Conservation (phyloP, 2,329 filamentous ascomycete genomes). For the Domatiomyces globalis region DNA sequence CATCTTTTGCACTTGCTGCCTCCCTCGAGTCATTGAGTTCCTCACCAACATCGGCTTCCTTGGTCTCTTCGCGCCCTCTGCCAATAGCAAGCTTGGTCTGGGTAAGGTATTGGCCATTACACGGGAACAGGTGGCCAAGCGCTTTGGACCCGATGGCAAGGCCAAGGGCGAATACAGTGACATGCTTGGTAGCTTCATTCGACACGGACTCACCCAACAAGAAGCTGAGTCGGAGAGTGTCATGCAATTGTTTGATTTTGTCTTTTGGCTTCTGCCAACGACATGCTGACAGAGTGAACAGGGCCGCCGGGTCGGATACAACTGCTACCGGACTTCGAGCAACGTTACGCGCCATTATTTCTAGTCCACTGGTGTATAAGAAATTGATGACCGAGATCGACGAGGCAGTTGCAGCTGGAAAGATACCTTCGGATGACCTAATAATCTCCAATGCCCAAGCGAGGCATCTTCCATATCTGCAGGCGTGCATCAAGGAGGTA, state of each 20-base stretch:
- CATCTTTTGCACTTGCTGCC: slow-evolving; percentile 7
- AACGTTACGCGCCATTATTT: slow-evolving; percentile 9
- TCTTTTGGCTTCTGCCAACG: not conserved
- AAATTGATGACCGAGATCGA: slow-evolving; percentile 10
- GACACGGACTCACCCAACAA: slow-evolving; percentile 9
- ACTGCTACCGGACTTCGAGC: slow-evolving; percentile 10
- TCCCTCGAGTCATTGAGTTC: slow-evolving; percentile 5
- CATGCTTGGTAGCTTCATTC: slow-evolving; percentile 12
- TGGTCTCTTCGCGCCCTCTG: slow-evolving; percentile 4
- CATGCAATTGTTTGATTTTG: slow-evolving; percentile 2
- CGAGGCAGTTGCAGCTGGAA: slow-evolving; percentile 1
- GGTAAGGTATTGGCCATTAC: slow-evolving; percentile 7
- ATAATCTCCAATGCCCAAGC: slow-evolving; percentile 20
- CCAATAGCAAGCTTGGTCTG: slow-evolving; percentile 6
- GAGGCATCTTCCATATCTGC: slow-evolving; percentile 32
- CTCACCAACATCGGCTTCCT: slow-evolving; percentile 6
- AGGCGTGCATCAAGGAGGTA: slow-evolving; percentile 36
- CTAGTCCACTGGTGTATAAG: slow-evolving; percentile 6
- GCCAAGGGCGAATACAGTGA: slow-evolving; percentile 3
- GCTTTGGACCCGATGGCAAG: slow-evolving; percentile 6
- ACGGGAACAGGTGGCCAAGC: slow-evolving; percentile 6
- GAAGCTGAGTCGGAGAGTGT: slow-evolving; percentile 9
- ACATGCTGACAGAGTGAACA: not conserved
- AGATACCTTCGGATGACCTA: not conserved
- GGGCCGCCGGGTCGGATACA: slow-evolving; percentile 11